Conservation (phyloP, 2,329 filamentous ascomycete species). For the Trichoderma afroharzianum region DNA sequence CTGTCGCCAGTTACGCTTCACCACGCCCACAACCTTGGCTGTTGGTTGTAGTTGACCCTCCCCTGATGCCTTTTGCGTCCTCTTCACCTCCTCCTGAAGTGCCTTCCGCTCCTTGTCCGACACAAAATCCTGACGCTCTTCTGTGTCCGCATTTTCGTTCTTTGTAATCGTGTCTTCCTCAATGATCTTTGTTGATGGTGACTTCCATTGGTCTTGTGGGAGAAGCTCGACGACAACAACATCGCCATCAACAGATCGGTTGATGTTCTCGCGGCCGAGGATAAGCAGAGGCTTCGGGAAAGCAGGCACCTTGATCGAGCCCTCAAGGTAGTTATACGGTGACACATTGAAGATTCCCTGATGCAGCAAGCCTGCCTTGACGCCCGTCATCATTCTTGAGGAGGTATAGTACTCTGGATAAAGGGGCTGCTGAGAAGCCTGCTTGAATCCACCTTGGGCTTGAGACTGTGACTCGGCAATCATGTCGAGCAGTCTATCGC, state of each 20-base stretch:
- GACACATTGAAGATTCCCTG: slow-evolving; percentile 96
- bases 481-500: slow-evolving; percentile 86
- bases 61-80: slow-evolving; percentile 69
- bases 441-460: slow-evolving; percentile 62
- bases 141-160: slow-evolving; percentile 88
- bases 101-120: slow-evolving; percentile 82
- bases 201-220: slow-evolving; percentile 94
- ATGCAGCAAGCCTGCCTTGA: slow-evolving; percentile 84
- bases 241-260: slow-evolving; percentile 87
- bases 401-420: slow-evolving; percentile 88
- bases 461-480: slow-evolving; percentile 74
- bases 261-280: slow-evolving; percentile 92
- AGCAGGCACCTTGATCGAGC: slow-evolving; percentile 81
- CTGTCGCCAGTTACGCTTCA: slow-evolving; percentile 96
- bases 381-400: slow-evolving; percentile 90
- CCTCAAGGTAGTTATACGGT: slow-evolving; percentile 96
- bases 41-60: slow-evolving; percentile 85
- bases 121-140: slow-evolving; percentile 72
- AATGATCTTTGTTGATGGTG: slow-evolving; percentile 89
- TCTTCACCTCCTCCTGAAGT: slow-evolving; percentile 86
- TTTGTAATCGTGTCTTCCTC: slow-evolving; percentile 90
- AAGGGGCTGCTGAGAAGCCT: slow-evolving; percentile 64
- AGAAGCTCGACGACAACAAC: slow-evolving; percentile 89
- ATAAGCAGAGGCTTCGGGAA: slow-evolving; percentile 88
- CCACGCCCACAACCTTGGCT: slow-evolving; percentile 83